Evolutionary conservation across 129 eudicot genomes (phyloP).

Genomic region (Flaveria brownii): DNA sequence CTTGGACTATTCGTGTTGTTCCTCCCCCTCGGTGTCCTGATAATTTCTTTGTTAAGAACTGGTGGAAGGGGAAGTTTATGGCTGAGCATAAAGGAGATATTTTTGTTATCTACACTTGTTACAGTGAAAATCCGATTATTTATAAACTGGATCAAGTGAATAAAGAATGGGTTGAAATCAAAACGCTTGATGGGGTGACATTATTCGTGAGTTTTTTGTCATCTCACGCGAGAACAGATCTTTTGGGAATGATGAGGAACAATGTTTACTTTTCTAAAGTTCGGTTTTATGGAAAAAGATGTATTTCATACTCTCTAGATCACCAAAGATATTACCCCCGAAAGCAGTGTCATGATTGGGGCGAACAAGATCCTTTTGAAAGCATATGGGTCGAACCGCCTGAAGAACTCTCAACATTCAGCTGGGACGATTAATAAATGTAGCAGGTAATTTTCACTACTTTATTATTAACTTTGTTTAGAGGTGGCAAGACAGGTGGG

Average conservation of each 20-base stretch:
- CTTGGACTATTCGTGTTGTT: slow-evolving; percentile 74
- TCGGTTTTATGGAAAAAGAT: slow-evolving; percentile 79
- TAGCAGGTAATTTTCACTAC: slow-evolving; percentile 34
- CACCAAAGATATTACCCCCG: slow-evolving; percentile 72
- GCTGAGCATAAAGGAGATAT: slow-evolving; percentile 82
- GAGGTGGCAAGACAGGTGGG: neutral
- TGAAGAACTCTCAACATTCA: slow-evolving; percentile 54
- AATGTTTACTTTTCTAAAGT: slow-evolving; percentile 83
- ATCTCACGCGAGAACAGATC: slow-evolving; percentile 77
- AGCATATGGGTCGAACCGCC: slow-evolving; percentile 94
- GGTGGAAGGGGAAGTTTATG: slow-evolving; percentile 96
- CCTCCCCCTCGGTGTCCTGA: slow-evolving; percentile 93
- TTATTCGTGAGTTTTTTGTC: slow-evolving; percentile 77
- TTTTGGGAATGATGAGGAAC: slow-evolving; percentile 77
- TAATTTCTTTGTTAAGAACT: slow-evolving; percentile 67
- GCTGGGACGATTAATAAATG: slow-evolving; percentile 36
- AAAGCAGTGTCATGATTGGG: slow-evolving; percentile 90
- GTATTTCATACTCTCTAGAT: slow-evolving; percentile 77
- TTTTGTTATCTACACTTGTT: slow-evolving; percentile 72
- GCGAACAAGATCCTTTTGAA: slow-evolving; percentile 94
- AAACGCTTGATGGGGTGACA: slow-evolving; percentile 65
- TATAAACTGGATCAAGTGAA: slow-evolving; percentile 67
- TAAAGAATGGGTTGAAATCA: slow-evolving; percentile 72
- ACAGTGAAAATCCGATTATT: slow-evolving; percentile 69
- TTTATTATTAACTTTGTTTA: slow-evolving; percentile 1